Conservation (phyloP, 768 basidiomycete species). For the Boletellus emodensis region DNA sequence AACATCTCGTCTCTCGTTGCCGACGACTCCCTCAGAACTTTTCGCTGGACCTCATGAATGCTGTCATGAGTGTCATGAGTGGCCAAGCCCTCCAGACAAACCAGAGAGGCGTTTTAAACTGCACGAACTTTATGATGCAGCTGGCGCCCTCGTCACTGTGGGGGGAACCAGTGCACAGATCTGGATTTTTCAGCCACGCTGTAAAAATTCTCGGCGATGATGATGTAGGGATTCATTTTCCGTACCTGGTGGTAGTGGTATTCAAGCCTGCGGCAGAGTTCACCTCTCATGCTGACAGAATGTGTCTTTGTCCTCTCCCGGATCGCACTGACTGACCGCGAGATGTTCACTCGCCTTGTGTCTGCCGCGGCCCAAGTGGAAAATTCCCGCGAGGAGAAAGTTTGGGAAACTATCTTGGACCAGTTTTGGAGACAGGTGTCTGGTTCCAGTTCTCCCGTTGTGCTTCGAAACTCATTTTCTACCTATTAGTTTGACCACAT, state of each 20-base stretch:
- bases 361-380: slow-evolving; percentile 51
- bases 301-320: slow-evolving; percentile 73
- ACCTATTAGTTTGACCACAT: slow-evolving; percentile 77
- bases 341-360: slow-evolving; percentile 69
- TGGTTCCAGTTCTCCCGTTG: slow-evolving; percentile 6
- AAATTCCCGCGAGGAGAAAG: slow-evolving; percentile 44
- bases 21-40: slow-evolving; percentile 39
- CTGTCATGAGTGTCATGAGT: slow-evolving; percentile 49
- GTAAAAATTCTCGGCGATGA: slow-evolving; percentile 59
- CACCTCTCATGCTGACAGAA: slow-evolving; percentile 50
- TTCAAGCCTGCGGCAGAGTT: slow-evolving; percentile 22
- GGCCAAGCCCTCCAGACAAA: slow-evolving; percentile 50
- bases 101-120: slow-evolving; percentile 57
- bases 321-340: slow-evolving; percentile 60
- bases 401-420: slow-evolving; percentile 67
- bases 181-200: slow-evolving; percentile 66
- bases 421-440: slow-evolving; percentile 80
- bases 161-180: slow-evolving; percentile 69
- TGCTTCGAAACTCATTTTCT: neutral
- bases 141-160: slow-evolving; percentile 59
- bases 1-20: neutral
- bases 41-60: slow-evolving; percentile 54
- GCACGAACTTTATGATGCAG: slow-evolving; percentile 60
- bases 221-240: slow-evolving; percentile 45
- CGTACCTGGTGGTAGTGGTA: neutral